Base-by-base conservation (phyloP, 768 basidiomycete genomes). In the Lyophyllum decastes region DNA sequence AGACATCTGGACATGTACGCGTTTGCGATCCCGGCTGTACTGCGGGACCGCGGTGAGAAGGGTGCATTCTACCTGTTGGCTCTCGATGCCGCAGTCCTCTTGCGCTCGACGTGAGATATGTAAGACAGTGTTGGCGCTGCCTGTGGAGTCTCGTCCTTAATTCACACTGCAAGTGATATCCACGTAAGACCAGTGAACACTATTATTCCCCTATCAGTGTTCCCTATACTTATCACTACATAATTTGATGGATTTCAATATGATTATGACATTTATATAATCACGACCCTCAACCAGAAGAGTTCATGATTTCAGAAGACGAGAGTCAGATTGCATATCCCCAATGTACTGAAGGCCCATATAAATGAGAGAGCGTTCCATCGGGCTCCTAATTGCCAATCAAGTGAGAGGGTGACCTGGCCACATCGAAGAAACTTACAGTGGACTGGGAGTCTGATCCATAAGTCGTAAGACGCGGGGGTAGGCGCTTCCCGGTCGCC, bases 271-370 rank as follows among this genome's bases (percentile, higher is more conserved):
- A 4, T 7, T 12, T 22, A 25, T 8, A 19, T 47, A 19, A 19
- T 35, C 22, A 49, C 52, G 25, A 10, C 19, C 26, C 9, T n/a
- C 45, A 33, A 38, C 25, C 19, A 24, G 35, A 14, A 21, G 48
- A 41, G 49, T 50, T 14, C 22, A 49, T 26, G 51, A 52, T 21
- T 26, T 10, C 38, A 49, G 46, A 50, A 52, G 24, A 25, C 5
- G n/a, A n/a, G 40, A 19, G 8, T 64, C 66, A 81, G 44, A 81
- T 63, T 21, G 79, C 78, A 61, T 79, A 78, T 52, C 77, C 77
- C 78, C 76, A 80, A 54, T 78, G 70, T 56, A 79, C 66, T 43
- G 66, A 64, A 16, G 55, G 43, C 26, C 49, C 41, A 21, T 54
- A 48, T 4, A 35, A 49, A 35, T 17, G 25, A 44, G 49, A 25